Percentiles rank a stretch among this genome's conserved stretches.
Evolutionary conservation across 305 asterid genomes (phyloP).

Genomic region (Andrographis paniculata): DNA sequence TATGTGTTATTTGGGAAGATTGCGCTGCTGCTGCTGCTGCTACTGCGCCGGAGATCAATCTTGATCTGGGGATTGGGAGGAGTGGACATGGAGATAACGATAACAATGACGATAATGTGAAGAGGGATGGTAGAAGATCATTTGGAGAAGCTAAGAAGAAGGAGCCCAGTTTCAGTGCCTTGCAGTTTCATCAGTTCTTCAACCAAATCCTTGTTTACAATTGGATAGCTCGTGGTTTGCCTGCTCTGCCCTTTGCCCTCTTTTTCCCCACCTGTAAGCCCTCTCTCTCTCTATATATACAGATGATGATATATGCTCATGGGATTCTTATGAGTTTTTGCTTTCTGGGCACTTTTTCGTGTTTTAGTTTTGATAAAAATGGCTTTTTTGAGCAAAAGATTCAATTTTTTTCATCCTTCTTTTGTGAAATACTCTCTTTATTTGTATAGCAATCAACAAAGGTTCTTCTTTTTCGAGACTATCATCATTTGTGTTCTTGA

Average conservation of each 20-base stretch:
- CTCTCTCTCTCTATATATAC: not conserved
- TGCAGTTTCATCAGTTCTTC: constrained; percentile 31
- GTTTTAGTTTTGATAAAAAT: too few species aligned
- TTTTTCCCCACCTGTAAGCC: constrained; percentile 38
- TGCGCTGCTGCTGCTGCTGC: constrained; percentile 9
- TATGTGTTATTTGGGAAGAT: constrained; percentile 18
- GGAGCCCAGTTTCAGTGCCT: constrained; percentile 23
- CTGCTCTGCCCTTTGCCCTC: constrained; percentile 33
- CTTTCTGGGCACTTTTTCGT: constrained; percentile 5
- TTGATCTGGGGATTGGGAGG: constrained; percentile 36
- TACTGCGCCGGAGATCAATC: constrained; percentile 23
- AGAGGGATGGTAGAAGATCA: constrained; percentile 12
- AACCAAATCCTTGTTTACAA: constrained; percentile 31
- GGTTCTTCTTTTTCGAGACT: too few species aligned
- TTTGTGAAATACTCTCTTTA: too few species aligned
- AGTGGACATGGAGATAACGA: constrained; percentile 13
- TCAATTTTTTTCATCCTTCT: too few species aligned
- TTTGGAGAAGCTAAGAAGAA: constrained; percentile 25
- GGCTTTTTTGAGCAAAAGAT: too few species aligned
- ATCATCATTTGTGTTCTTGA: too few species aligned
- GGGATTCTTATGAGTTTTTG: not conserved
- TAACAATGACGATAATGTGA: too few species aligned
- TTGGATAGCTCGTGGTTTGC: constrained; percentile 28
- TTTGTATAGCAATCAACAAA: too few species aligned
- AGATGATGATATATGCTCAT: constrained; percentile 2